Conservation (phyloP, 768 basidiomycete species). For the Boletus fagicola region DNA sequence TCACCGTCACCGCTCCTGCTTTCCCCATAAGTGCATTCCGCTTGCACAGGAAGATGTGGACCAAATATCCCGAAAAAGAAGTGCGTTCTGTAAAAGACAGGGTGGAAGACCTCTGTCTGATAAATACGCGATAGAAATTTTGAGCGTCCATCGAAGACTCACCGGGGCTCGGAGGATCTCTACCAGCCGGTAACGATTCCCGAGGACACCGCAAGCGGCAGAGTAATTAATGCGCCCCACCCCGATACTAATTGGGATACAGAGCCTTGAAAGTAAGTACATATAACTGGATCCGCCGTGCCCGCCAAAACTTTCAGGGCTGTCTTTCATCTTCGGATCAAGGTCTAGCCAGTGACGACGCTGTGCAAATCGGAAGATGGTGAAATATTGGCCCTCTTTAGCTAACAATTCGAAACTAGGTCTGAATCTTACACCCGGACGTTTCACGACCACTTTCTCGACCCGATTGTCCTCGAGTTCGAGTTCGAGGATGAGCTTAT, state of each 20-base stretch:
- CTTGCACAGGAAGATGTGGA: not conserved
- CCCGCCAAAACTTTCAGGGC: constrained; percentile 11
- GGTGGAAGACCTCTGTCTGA: constrained; percentile 15
- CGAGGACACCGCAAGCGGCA: constrained; percentile 21
- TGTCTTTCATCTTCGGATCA: constrained; percentile 18
- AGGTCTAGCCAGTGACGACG: not conserved
- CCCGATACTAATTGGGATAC: constrained; percentile 6
- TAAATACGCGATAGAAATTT: constrained; percentile 19
- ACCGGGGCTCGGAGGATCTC: constrained; percentile 17
- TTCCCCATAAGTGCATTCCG: constrained; percentile 2
- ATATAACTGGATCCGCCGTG: constrained; percentile 13
- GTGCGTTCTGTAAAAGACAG: constrained; percentile 6
- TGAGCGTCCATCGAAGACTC: constrained; percentile 21
- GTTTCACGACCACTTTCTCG: not conserved
- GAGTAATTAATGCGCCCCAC: not conserved
- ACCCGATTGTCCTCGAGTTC: constrained; percentile 1
- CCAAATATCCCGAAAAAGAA: constrained; percentile 11
- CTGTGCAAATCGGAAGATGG: constrained; percentile 2
- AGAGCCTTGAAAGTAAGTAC: constrained; percentile 8
- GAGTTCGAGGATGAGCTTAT: constrained; percentile 3
- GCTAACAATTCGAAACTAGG: not conserved
- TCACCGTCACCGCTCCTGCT: not conserved
- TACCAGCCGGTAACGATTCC: constrained; percentile 5
- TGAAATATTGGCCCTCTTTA: not conserved
- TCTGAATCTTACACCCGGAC: not conserved